phyloP scores from a whole-genome alignment of 169 alveolate genomes.

The Plasmodium blacklocki region DNA sequence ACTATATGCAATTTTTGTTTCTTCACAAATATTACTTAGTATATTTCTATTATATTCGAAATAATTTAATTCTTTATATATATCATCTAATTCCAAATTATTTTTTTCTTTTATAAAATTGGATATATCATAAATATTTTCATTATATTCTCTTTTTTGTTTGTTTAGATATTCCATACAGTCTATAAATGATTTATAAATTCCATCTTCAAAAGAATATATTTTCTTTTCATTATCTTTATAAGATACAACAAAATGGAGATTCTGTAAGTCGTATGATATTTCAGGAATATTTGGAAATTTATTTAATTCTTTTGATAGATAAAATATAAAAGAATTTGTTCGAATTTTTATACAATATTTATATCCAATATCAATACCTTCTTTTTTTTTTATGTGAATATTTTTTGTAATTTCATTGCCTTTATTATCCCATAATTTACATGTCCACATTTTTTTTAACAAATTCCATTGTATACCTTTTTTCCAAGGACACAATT shows the following conservation, averaged over 20 bases:
- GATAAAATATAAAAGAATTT: slow-evolving; percentile 33
- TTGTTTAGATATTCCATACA: slow-evolving; percentile 57
- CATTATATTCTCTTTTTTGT: slow-evolving; percentile 31
- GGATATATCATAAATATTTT: slow-evolving; percentile 18
- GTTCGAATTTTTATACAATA: slow-evolving; percentile 35
- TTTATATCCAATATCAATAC: slow-evolving; percentile 69
- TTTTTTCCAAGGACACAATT: slow-evolving; percentile 70
- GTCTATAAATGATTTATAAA: slow-evolving; percentile 28
- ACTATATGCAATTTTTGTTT: slow-evolving; percentile 64
- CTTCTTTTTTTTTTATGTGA: slow-evolving; percentile 63
- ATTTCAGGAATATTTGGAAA: slow-evolving; percentile 63
- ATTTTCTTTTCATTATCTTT: slow-evolving; percentile 27
- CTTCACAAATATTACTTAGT: slow-evolving; percentile 17
- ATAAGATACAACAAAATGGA: slow-evolving; percentile 23
- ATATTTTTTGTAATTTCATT: slow-evolving; percentile 68
- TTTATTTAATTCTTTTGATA: slow-evolving; percentile 41
- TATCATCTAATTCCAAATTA: slow-evolving; percentile 19
- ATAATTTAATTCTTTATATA: slow-evolving; percentile 6
- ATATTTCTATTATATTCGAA: slow-evolving; percentile 5
- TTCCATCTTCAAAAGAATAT: slow-evolving; percentile 60
- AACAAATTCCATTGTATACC: slow-evolving; percentile 59
- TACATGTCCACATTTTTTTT: slow-evolving; percentile 73
- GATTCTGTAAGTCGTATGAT: slow-evolving; percentile 29
- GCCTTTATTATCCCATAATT: slow-evolving; percentile 58
- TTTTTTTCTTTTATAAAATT: slow-evolving; percentile 21